A percentile compares a stretch with the other conserved stretches of the same genome.
Conservation (phyloP, 768 basidiomycete genomes). For the Termitomyces bulborhizus region DNA sequence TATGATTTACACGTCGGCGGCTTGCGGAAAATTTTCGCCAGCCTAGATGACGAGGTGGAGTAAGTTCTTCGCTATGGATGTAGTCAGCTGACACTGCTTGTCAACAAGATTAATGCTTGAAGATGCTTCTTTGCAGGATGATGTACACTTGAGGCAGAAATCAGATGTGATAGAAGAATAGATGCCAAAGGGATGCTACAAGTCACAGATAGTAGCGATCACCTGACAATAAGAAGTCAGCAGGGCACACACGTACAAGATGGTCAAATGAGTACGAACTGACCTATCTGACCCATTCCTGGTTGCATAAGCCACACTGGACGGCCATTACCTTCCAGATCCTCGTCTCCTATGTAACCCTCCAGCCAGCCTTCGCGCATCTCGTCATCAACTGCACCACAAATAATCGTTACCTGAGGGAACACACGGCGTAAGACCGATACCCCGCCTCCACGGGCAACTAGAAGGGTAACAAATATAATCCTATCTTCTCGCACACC, state of each 20-base stretch:
- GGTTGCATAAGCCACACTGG: constrained; percentile 84
- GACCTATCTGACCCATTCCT: constrained; percentile 83
- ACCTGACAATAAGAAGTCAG: constrained; percentile 17
- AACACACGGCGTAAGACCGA: constrained; percentile 77
- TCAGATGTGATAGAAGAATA: neutral
- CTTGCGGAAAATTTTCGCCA: neutral
- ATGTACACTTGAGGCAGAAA: neutral
- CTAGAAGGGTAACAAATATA: constrained; percentile 85
- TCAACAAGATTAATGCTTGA: neutral
- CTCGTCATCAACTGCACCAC: constrained; percentile 74
- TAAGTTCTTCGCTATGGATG: too few species aligned
- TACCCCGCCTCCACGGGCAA: constrained; percentile 77
- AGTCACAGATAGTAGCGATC: constrained; percentile 34
- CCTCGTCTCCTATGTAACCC: constrained; percentile 43
- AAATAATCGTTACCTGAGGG: constrained; percentile 78
- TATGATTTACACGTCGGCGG: neutral
- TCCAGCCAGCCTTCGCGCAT: constrained; percentile 73
- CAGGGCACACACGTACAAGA: neutral
- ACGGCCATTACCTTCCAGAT: constrained; percentile 42
- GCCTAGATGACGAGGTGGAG: neutral
- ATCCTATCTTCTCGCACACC: constrained; percentile 81
- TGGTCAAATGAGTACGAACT: neutral
- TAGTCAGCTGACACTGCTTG: neutral
- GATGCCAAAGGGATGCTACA: neutral
- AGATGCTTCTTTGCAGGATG: neutral